These are phyloP conservation scores for Tylopilus felleus DNA, from an alignment of 768 basidiomycete species.

Conservation along the genomic window DNA sequence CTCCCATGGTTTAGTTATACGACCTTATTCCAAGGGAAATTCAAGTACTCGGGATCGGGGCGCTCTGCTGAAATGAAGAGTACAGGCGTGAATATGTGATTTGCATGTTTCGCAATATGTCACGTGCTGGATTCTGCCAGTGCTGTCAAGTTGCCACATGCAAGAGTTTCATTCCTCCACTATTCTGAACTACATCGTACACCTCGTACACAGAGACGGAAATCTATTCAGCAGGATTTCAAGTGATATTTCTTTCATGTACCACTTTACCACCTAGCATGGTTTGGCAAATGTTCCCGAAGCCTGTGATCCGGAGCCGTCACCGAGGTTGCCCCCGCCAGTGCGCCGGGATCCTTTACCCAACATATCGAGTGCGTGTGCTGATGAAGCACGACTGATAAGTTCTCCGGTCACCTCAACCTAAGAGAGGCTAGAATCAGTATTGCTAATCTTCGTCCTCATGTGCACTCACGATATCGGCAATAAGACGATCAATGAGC, in stretches of 20 bases:
- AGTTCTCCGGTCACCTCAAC: slow-evolving; percentile 65
- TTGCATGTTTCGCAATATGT: neutral
- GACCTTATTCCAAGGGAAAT: slow-evolving; percentile 57
- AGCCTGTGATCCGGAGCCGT: slow-evolving; percentile 43
- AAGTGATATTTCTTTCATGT: neutral
- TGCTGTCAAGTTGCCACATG: too few species aligned
- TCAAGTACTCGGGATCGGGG: slow-evolving; percentile 14
- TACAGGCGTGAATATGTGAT: too few species aligned
- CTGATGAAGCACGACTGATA: slow-evolving; percentile 40
- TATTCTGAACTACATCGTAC: neutral
- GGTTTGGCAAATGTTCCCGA: slow-evolving; percentile 68
- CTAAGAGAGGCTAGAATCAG: slow-evolving; percentile 29
- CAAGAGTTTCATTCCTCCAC: neutral
- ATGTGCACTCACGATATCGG: slow-evolving; percentile 57
- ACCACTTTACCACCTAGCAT: slow-evolving; percentile 41
- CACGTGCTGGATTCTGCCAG: too few species aligned
- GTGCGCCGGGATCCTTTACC: slow-evolving; percentile 28
- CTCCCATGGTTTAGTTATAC: slow-evolving; percentile 56
- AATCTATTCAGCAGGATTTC: neutral
- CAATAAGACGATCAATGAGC: slow-evolving; percentile 62
- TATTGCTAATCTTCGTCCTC: neutral
- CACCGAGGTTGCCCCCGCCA: slow-evolving; percentile 39
- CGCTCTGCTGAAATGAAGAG: neutral
- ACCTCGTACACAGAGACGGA: neutral
- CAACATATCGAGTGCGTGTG: slow-evolving; percentile 50